phyloP scores from a whole-genome alignment of 208 protist species.

The Strigomonas oncopelti region DNA sequence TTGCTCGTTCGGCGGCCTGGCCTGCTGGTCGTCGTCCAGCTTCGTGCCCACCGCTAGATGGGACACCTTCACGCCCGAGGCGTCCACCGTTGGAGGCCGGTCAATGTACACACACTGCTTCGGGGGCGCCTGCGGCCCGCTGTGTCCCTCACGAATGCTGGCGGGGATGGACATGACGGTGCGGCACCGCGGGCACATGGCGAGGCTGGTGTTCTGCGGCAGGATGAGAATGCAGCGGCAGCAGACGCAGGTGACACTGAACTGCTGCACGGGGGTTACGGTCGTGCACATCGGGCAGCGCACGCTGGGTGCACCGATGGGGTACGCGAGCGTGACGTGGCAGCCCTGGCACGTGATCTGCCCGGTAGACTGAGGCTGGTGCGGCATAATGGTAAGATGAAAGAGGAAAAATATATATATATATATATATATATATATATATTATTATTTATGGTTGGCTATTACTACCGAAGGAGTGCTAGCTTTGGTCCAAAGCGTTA shows the following conservation, averaged over 20 bases:
- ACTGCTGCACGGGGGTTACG: constrained; percentile 78
- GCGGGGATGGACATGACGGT: constrained; percentile 82
- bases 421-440: too few species aligned
- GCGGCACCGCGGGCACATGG: constrained; percentile 81
- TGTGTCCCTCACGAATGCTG: constrained; percentile 67
- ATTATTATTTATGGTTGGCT: too few species aligned
- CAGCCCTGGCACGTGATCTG: constrained; percentile 78
- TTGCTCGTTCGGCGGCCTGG: too few species aligned
- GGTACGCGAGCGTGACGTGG: constrained; percentile 77
- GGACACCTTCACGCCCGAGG: constrained; percentile 32
- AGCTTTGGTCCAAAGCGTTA: too few species aligned
- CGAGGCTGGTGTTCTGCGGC: constrained; percentile 79
- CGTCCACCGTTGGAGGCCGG: constrained; percentile 45
- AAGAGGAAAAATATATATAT: too few species aligned
- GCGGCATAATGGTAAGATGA: constrained; percentile 29
- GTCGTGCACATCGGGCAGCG: constrained; percentile 81
- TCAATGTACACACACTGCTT: constrained; percentile 86
- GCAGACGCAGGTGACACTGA: constrained; percentile 76
- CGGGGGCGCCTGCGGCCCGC: constrained; percentile 44
- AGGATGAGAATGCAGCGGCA: constrained; percentile 81
- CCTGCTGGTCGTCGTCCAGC: constrained; percentile 51
- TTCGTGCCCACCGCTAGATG: constrained; percentile 71
- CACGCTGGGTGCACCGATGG: constrained; percentile 75
- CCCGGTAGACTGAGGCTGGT: constrained; percentile 60
- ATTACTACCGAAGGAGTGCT: too few species aligned